Conservation (phyloP, 2,329 filamentous ascomycete species). For the Mycosphaerella arachidis region DNA sequence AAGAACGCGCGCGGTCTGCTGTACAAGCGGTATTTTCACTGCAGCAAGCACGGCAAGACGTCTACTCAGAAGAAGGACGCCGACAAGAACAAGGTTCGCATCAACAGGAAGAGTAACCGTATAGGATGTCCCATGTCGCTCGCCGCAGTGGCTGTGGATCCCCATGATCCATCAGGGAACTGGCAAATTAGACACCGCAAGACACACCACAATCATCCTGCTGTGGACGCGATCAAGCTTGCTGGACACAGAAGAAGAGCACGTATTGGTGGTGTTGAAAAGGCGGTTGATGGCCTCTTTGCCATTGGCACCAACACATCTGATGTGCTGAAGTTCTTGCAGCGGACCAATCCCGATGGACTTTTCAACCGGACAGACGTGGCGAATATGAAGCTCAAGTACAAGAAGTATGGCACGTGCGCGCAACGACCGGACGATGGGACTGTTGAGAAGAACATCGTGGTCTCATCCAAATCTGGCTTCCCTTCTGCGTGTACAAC, state of each 20-base stretch:
- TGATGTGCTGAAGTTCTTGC: conserved; percentile 31
- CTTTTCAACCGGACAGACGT: conserved; percentile 34
- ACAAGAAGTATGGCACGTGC: conserved; percentile 32
- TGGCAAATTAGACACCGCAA: conserved; percentile 34
- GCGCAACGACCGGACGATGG: conserved; percentile 10
- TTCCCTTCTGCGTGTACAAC: conserved; percentile 25
- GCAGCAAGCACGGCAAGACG: conserved; percentile 31
- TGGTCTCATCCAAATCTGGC: conserved; percentile 6
- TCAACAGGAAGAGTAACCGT: conserved; percentile 29
- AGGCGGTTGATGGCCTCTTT: conserved; percentile 32
- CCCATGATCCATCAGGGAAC: conserved; percentile 27
- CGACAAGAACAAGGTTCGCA: conserved; percentile 23
- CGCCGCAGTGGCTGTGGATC: conserved; percentile 29
- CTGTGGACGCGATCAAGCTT: conserved; percentile 26
- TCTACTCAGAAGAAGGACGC: conserved; percentile 24
- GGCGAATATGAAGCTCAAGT: conserved; percentile 35
- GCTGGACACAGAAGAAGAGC: conserved; percentile 31
- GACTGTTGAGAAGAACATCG: not conserved
- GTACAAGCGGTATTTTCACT: conserved; percentile 35
- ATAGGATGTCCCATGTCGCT: conserved; percentile 33
- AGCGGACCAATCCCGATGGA: conserved; percentile 30
- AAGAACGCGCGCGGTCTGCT: conserved; percentile 31
- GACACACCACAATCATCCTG: conserved; percentile 33
- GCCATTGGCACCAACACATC: conserved; percentile 29
- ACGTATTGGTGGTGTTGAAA: conserved; percentile 28